Base-by-base conservation (phyloP, 2,329 filamentous ascomycete species). In the Metarhizium guizhouense region DNA sequence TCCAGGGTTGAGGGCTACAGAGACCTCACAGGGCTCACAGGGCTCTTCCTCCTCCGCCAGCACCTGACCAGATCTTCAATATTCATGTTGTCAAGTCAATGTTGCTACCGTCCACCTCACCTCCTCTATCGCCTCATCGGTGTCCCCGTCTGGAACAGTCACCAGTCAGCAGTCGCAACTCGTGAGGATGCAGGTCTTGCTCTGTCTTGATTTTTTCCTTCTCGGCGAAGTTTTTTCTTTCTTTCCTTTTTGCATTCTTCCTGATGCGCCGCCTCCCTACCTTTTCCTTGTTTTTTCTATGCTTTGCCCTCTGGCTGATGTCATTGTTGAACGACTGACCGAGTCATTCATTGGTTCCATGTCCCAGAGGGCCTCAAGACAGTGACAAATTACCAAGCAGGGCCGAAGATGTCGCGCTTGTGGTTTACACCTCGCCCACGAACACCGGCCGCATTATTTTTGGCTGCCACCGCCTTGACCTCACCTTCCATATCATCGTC, bases 291-390 rank as follows among this genome's bases (percentile, higher is more conserved):
- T 48, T 47, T 51, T 49, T 32, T n/a, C 14, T 18, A 2, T n/a
- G 20, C 48, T n/a, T 47, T 47, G n/a, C 18, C 43, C 18, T 47
- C 43, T 47, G 18, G 43, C 43, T 47, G 54, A 55, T 55, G 47
- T 52, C 40, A 54, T 54, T 51, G 25, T 18, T 20, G 13, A 25
- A 7, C 30, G n/a, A 42, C 38, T 29, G n/a, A 42, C 38, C 18
- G 43, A 47, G 43, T 25, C n/a, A 25, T 25, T 47, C 10, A 13
- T 34, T 40, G 38, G 38, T 16, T 40, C 5, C 13, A 8, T 36
- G 4, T 43, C 16, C 14, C 6, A 20, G 42, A 45, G n/a, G 42
- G 14, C 42, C n/a, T 45, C 10, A 8, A 8, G 42, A 18, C 16
- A 20, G 18, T 45, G 6, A 45, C 42, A 45, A 25, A 7, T 11